phyloP scores from a whole-genome alignment of 495 filamentous ascomycete genomes.

The Wilcoxina mikolae region DNA sequence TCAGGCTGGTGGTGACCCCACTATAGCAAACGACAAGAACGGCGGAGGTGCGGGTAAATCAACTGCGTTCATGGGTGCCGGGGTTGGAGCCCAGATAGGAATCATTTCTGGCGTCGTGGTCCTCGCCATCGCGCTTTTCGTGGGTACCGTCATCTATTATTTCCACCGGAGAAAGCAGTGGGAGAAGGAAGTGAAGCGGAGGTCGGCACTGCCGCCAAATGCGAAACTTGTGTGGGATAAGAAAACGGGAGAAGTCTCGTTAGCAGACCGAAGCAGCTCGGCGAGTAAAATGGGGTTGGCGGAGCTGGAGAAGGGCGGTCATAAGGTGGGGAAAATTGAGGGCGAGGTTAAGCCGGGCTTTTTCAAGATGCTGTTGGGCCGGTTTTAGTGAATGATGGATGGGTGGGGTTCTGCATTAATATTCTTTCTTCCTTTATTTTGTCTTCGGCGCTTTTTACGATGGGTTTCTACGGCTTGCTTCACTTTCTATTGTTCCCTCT shows the following conservation, averaged over 20 bases:
- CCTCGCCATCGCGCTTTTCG: constrained; percentile 16
- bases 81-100: constrained; percentile 25
- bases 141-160: constrained; percentile 20
- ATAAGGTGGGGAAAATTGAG: neutral
- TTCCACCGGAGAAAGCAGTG: constrained; percentile 21
- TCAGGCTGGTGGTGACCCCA: constrained; percentile 4
- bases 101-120: constrained; percentile 26
- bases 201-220: constrained; percentile 1
- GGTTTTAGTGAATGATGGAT: neutral
- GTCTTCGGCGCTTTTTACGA: no score
- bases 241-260: neutral
- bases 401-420: neutral
- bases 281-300: neutral
- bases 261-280: neutral
- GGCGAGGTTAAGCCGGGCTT: neutral
- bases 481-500: no score
- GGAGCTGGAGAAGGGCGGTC: constrained; percentile 3
- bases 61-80: constrained; percentile 25
- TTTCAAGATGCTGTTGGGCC: constrained; percentile 3
- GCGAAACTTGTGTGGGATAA: neutral
- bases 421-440: neutral
- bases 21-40: neutral
- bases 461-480: no score
- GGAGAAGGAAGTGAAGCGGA: constrained; percentile 15
- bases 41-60: constrained; percentile 16